Evolutionary conservation across 495 filamentous ascomycete species (phyloP), one percentile per base, ranked within the genome.

Genomic region (Tuber umbilicatum): DNA sequence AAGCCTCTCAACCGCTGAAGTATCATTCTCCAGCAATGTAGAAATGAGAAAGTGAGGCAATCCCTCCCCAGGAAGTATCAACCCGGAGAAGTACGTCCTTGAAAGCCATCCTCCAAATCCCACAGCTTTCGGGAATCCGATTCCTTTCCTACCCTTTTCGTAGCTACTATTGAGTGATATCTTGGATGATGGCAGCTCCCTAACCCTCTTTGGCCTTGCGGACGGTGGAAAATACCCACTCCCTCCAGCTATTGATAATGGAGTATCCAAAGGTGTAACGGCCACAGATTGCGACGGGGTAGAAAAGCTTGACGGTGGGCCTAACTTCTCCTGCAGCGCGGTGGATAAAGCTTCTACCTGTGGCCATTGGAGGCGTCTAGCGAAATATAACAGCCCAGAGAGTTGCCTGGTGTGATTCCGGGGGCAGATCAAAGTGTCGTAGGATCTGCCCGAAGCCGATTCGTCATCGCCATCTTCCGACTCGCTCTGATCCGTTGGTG

Each of bases 21-120:
- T 81, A 78, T 93, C 91, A 77, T 93, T 93, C 79, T 97, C 93
- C 27, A 97, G 80, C 35, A 95, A 74, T 0, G 92, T 91, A 1
- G 89, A 89, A 82, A 97, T 94, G 43, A 97, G 85, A 70, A 95
- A 88, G 78, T 95, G 91, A 41, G 87, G 87, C 60, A 93, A 85
- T 0, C 85, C 83, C 81, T 93, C 91, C 1, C 93, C 93, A 0
- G 93, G 93, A 40, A 95, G 83, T 55, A 95, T 88, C 38, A 97
- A 85, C 10, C 92, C 93, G 6, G 91, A 91, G 21, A 94, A 84
- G 84, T 91, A 95, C 42, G 89, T 91, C 74, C 91, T 89, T 27
- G 90, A 92, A 27, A 95, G 87, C 93, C 93, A 97, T n/a, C 93
- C 93, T 5, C 86, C 82, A 41, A 72, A 77, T 45, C 73, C 75